A percentile compares a stretch with the other conserved stretches of the same genome.
Conservation (phyloP, 1,284 basidiomycete genomes). For the Ceratobasidium papillatum region DNA sequence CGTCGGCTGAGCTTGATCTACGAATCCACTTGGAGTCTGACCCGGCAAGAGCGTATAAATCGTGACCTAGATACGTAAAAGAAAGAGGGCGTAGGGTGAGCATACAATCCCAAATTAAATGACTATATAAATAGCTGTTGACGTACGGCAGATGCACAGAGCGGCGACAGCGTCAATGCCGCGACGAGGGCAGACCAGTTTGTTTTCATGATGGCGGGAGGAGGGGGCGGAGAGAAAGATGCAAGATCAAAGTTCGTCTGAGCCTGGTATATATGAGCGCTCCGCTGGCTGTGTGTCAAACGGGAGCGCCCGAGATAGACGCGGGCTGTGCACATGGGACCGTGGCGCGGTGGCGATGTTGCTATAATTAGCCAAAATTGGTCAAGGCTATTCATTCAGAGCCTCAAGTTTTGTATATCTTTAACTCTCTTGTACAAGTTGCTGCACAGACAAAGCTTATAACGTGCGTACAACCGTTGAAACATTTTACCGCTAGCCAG, state of each 20-base stretch:
- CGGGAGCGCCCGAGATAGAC: conserved; percentile 3
- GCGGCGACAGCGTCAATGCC: not conserved
- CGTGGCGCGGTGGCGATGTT: not conserved
- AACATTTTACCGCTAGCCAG: no score
- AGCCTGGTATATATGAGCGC: conserved; percentile 3
- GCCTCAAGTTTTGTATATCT: not conserved
- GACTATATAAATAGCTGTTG: not conserved
- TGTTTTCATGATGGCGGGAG: conserved; percentile 3
- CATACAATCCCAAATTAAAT: not conserved
- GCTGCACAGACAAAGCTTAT: no score
- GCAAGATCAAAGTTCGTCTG: not conserved
- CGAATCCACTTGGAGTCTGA: conserved; percentile 14
- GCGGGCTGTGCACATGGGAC: conserved; percentile 6
- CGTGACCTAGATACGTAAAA: conserved; percentile 4
- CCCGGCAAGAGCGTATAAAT: conserved; percentile 21
- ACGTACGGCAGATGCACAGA: conserved; percentile 10
- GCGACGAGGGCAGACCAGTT: conserved; percentile 1
- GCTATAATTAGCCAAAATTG: not conserved
- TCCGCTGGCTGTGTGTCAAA: conserved; percentile 1
- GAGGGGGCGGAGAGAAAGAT: not conserved
- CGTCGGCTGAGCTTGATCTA: conserved; percentile 11
- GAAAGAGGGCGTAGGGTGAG: not conserved
- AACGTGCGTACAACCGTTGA: no score
- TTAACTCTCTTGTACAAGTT: no score
- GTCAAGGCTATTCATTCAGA: not conserved